These are phyloP conservation scores for Saksenaea vasiformis DNA, from an alignment of 371 early-diverging fungal species.

Conservation along the genomic window DNA sequence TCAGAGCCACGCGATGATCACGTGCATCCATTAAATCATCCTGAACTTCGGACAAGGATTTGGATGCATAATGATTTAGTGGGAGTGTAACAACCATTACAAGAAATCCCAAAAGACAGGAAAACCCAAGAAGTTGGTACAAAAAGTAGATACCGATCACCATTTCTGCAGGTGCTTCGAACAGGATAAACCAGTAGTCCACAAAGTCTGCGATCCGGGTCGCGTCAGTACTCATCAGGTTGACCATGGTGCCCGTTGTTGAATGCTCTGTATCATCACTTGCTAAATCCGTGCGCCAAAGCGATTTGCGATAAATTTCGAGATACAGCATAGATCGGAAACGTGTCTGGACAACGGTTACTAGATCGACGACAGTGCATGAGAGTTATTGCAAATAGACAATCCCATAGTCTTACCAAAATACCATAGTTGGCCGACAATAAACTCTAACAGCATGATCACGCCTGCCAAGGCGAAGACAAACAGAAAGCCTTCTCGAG, in stretches of 20 bases:
- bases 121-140: conserved; percentile 57
- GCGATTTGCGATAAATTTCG: conserved; percentile 46
- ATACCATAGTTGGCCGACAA: conserved; percentile 16
- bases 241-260: conserved; percentile 68
- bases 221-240: conserved; percentile 76
- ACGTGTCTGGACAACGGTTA: conserved; percentile 22
- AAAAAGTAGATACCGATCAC: conserved; percentile 55
- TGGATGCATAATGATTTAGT: conserved; percentile 43
- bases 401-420: not conserved
- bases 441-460: conserved; percentile 33
- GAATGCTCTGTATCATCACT: conserved; percentile 25
- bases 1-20: conserved; percentile 49
- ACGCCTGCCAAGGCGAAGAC: conserved; percentile 33
- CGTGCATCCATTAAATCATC: conserved; percentile 45
- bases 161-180: conserved; percentile 53
- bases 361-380: not conserved
- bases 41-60: conserved; percentile 37
- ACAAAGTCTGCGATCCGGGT: conserved; percentile 57
- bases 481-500: conserved; percentile 19
- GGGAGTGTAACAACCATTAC: conserved; percentile 50
- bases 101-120: conserved; percentile 60
- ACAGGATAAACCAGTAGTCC: conserved; percentile 53
- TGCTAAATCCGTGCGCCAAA: conserved; percentile 38
- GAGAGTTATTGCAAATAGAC: not conserved
- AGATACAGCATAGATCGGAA: conserved; percentile 34